A percentile compares a stretch with the other conserved stretches of the same genome.
Conservation (phyloP, 257 asterid species). For the Lantana camara region DNA sequence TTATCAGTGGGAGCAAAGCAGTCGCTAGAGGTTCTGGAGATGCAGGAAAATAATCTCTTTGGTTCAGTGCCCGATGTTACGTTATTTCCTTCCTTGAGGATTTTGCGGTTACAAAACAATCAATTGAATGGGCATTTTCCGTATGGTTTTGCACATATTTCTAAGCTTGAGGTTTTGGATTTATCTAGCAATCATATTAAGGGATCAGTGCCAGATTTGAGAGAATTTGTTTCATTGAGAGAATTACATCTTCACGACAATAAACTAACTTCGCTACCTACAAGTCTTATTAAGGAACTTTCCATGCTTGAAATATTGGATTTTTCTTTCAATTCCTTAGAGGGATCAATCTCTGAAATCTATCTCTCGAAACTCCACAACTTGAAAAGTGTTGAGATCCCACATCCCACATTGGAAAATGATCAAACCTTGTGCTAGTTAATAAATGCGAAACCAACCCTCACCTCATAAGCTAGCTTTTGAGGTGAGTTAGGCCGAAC, state of each 20-base stretch:
- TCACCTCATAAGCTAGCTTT: too few relatives aligned
- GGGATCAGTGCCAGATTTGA: constrained; percentile 27
- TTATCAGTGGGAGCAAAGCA: neutral
- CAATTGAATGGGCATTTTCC: too few relatives aligned
- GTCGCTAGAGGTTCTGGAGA: neutral
- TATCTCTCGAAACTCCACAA: constrained; percentile 27
- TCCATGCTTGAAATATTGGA: constrained; percentile 2
- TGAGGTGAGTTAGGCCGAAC: too few relatives aligned
- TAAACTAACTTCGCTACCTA: neutral
- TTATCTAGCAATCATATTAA: constrained; percentile 23
- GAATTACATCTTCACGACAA: neutral
- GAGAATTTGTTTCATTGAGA: neutral
- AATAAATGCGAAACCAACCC: too few relatives aligned
- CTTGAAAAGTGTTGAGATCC: too few relatives aligned
- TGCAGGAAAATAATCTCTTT: constrained; percentile 6
- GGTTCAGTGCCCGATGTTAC: constrained; percentile 28
- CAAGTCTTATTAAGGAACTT: constrained; percentile 25
- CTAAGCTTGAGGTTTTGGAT: neutral
- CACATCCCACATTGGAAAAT: too few relatives aligned
- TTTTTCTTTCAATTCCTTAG: constrained; percentile 24
- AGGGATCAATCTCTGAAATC: constrained; percentile 32
- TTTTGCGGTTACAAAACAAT: too few relatives aligned
- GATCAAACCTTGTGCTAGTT: too few relatives aligned
- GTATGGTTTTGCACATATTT: too few relatives aligned
- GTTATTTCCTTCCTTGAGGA: too few relatives aligned